Percentiles rank a stretch among this genome's conserved stretches.
Conservation (phyloP, 139 green algal genomes). For the Chlamydomonas sphaeroides region DNA sequence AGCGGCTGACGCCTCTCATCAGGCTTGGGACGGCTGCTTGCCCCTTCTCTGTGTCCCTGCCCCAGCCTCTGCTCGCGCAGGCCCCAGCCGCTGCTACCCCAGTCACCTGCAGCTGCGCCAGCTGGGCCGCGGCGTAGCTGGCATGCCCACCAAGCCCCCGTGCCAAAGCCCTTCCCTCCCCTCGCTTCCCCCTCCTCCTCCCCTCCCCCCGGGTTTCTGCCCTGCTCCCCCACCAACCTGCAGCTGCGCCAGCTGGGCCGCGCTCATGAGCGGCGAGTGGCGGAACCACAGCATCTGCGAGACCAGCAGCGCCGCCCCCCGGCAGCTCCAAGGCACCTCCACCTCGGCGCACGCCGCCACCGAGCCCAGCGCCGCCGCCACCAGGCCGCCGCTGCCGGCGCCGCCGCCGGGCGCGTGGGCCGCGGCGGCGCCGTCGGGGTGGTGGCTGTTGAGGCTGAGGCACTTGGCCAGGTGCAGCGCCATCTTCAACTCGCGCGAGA, state of each 20-base stretch:
- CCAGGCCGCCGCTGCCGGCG: neutral
- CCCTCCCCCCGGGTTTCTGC: too few species aligned
- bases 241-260: slow-evolving; percentile 20
- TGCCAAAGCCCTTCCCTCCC: too few species aligned
- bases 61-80: too few species aligned
- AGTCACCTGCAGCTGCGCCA: slow-evolving; percentile 31
- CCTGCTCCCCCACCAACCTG: neutral
- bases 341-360: slow-evolving; percentile 41
- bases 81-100: too few species aligned
- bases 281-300: slow-evolving; percentile 87
- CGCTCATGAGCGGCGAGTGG: slow-evolving; percentile 74
- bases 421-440: neutral
- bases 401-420: neutral
- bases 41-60: too few species aligned
- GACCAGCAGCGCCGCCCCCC: slow-evolving; percentile 76
- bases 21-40: too few species aligned
- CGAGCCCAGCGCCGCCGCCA: slow-evolving; percentile 34
- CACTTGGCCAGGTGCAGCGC: slow-evolving; percentile 77
- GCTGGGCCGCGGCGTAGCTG: slow-evolving; percentile 4
- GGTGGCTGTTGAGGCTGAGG: slow-evolving; percentile 39
- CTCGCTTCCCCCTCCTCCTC: too few species aligned
- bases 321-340: slow-evolving; percentile 71
- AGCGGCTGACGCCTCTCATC: too few species aligned
- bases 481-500: slow-evolving; percentile 62
- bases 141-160: too few species aligned